Base-by-base conservation (phyloP, 1,139 yeast species). In the Yamadazyma triangularis region DNA sequence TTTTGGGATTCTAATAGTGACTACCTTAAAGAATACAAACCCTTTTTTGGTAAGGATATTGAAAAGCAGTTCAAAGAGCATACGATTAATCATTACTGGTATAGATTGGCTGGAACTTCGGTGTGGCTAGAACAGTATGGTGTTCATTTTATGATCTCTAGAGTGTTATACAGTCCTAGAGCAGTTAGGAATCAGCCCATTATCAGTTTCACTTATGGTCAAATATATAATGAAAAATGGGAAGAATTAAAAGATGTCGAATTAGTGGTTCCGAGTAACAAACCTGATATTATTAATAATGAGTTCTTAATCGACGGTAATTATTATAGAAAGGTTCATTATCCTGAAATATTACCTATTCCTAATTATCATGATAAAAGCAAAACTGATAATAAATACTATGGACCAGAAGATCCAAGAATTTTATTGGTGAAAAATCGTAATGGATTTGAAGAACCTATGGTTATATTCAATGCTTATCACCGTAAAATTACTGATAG, bases 401-500 rank as follows among this genome's bases (percentile, higher is more conserved):
- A 61, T 31, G 73, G 73, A 0, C 64, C 72, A 1, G 72, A 67
- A 41, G 73, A 67, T 36, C 70, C 73, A 2, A 50, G 70, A 23
- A 45, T 65, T 4, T 33, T 65, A 4, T 39, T 65, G 8, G 56
- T 60, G 6, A 51, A 48, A 26, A 63, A 60, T 36, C 35, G 45
- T 8, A 36, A 42, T 12, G 65, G 68, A 0, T 42, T 49, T 32
- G 64, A 60, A 24, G 71, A 65, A 34, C 72, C 71, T 0, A 32
- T 64, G 15, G 41, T 65, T 25, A 36, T 63, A 4, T 65, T 48
- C 41, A 65, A 65, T 36, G 43, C 58, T 3, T 46, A 51, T 29
- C 67, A 60, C 36, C 47, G 59, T 7, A 57, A 53, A 31, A 40
- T 49, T 16, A 18, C 22, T 9, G 26, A 32, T 9, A 32, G 28